Percentiles rank a stretch among this genome's conserved stretches.
Conservation (phyloP, 2,329 filamentous ascomycete genomes). For the Dothiorella sarmentorum region DNA sequence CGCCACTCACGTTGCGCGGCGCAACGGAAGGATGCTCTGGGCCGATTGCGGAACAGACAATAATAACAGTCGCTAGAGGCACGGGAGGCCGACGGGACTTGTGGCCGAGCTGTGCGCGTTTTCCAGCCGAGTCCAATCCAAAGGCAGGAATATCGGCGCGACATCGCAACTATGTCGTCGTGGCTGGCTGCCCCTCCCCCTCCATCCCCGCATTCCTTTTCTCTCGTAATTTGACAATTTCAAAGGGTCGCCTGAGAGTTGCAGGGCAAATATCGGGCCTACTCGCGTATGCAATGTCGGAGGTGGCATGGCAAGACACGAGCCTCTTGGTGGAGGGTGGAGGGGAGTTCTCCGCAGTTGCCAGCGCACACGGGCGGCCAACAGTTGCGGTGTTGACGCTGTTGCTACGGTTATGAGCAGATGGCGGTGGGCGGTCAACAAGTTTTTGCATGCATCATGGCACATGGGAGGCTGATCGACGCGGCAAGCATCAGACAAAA, state of each 20-base stretch:
- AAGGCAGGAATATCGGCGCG: background rate
- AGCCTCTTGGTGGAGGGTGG: background rate
- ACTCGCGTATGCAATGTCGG: background rate
- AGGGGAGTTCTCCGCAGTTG: constrained; percentile 6
- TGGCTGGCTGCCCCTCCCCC: background rate
- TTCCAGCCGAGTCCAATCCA: no score
- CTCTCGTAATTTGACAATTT: background rate
- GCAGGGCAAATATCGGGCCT: background rate
- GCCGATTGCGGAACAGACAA: background rate
- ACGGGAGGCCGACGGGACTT: background rate
- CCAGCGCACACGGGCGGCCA: constrained; percentile 3
- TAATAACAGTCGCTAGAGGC: background rate
- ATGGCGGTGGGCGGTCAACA: constrained; percentile 7
- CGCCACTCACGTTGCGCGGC: constrained; percentile 3
- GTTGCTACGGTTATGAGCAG: background rate
- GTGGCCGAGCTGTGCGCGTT: background rate
- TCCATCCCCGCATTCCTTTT: constrained; percentile 1
- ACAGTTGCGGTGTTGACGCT: constrained; percentile 16
- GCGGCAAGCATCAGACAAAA: background rate
- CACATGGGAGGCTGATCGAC: background rate
- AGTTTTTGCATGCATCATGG: constrained; percentile 6
- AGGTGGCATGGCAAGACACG: background rate
- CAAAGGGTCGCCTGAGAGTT: background rate
- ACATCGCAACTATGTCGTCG: background rate
- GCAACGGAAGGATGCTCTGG: background rate